Conservation (phyloP, 176 grass and related monocot genomes). For the Hyparrhenia diplandra region DNA sequence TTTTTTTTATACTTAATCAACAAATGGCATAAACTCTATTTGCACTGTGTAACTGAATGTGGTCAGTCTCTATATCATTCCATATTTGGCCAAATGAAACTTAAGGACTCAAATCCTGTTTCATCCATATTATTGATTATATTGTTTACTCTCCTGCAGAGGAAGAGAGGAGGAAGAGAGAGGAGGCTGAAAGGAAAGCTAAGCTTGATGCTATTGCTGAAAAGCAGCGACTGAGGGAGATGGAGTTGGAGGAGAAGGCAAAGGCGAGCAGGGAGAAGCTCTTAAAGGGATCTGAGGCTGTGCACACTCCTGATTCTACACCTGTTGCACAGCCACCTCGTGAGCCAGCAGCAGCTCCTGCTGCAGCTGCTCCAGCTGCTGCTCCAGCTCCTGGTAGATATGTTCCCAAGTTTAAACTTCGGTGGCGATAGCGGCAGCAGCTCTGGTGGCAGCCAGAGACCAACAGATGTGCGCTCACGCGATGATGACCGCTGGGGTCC, state of each 20-base stretch:
- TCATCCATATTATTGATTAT: constrained; percentile 12
- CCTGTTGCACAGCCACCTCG: constrained; percentile 19
- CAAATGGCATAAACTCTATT: background rate
- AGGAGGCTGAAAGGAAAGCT: constrained; percentile 70
- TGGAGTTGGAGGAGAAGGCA: constrained; percentile 76
- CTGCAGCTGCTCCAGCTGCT: background rate
- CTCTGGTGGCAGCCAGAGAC: constrained; percentile 22
- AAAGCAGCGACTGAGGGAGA: constrained; percentile 68
- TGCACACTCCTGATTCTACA: background rate
- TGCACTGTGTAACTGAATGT: background rate
- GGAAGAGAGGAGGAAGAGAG: constrained; percentile 81
- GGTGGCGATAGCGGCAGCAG: background rate
- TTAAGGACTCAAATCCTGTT: background rate
- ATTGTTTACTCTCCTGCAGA: constrained; percentile 41
- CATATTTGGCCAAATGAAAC: background rate
- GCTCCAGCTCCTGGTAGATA: constrained; percentile 48
- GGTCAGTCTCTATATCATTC: background rate
- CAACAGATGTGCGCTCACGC: background rate
- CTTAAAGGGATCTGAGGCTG: constrained; percentile 30
- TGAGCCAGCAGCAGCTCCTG: constrained; percentile 39
- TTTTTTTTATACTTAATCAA: background rate
- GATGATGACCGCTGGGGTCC: constrained; percentile 60
- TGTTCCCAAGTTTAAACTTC: constrained; percentile 53
- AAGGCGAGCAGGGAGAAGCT: constrained; percentile 46
- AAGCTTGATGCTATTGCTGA: constrained; percentile 88